These are phyloP conservation scores for Didymella lethalis DNA, from an alignment of 2,329 filamentous ascomycete species.

Conservation along the genomic window DNA sequence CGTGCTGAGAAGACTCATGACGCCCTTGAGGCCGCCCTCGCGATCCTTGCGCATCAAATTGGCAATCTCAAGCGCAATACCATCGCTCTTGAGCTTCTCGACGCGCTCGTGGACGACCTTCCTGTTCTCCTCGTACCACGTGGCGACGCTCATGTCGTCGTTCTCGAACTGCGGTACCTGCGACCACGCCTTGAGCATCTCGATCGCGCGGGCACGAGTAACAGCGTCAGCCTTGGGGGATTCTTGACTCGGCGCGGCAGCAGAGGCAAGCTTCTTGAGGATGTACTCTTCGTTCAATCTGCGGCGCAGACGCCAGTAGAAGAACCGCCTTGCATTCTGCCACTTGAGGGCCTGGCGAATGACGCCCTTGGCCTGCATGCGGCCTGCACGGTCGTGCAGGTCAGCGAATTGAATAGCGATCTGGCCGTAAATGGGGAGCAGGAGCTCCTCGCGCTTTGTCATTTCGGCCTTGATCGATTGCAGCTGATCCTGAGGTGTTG, in stretches of 20 bases:
- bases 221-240: constrained; percentile 50
- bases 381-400: constrained; percentile 92
- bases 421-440: constrained; percentile 92
- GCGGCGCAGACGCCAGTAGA: constrained; percentile 99
- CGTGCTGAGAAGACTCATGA: constrained; percentile 84
- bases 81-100: constrained; percentile 80
- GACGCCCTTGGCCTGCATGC: constrained; percentile 97
- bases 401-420: constrained; percentile 97
- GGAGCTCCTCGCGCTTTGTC: constrained; percentile 81
- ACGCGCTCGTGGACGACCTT: constrained; percentile 84
- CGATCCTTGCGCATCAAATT: constrained; percentile 71
- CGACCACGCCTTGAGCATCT: constrained; percentile 83
- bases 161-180: constrained; percentile 77
- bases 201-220: constrained; percentile 73
- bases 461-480: constrained; percentile 84
- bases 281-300: constrained; percentile 98
- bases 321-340: constrained; percentile 92
- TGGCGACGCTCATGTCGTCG: constrained; percentile 82
- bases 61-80: constrained; percentile 73
- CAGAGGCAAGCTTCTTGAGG: constrained; percentile 79
- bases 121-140: constrained; percentile 96
- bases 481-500: constrained; percentile 75
- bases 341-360: constrained; percentile 86
- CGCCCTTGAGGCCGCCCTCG: constrained; percentile 79
- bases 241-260: constrained; percentile 52